These are phyloP conservation scores for Metschnikowia corniflorae DNA, from an alignment of 805 yeast genomes.

Conservation along the genomic window DNA sequence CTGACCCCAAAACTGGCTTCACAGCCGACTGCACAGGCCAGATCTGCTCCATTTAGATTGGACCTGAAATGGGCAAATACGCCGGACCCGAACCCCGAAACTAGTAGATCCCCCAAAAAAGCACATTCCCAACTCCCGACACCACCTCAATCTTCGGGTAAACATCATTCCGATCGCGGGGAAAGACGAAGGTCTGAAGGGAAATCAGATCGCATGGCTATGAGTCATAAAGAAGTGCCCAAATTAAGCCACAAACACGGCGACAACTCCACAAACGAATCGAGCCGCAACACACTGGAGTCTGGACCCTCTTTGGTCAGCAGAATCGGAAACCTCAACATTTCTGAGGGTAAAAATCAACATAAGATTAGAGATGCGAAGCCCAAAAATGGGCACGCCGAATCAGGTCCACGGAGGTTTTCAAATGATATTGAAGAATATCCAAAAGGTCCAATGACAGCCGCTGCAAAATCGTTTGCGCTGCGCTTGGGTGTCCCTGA, in stretches of 20 bases:
- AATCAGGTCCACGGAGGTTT: constrained; percentile 1
- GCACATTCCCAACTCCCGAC: constrained; percentile 1
- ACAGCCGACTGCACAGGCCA: neutral
- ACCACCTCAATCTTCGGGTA: constrained; percentile 8
- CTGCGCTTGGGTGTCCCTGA: constrained; percentile 22
- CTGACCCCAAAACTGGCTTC: constrained; percentile 4
- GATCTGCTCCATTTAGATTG: constrained; percentile 7
- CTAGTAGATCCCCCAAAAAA: neutral
- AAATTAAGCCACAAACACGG: too few species aligned
- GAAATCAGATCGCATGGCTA: too few species aligned
- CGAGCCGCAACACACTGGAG: too few species aligned
- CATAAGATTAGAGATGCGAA: too few species aligned
- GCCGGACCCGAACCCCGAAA: constrained; percentile 4
- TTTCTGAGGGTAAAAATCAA: too few species aligned
- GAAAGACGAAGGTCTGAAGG: too few species aligned
- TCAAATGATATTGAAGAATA: constrained; percentile 5
- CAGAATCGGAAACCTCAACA: too few species aligned
- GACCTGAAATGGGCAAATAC: constrained; percentile 36
- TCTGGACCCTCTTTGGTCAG: too few species aligned
- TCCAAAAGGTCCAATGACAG: constrained; percentile 18
- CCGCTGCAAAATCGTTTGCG: constrained; percentile 33
- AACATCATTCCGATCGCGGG: neutral
- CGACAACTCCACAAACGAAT: too few species aligned
- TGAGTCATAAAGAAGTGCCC: too few species aligned
- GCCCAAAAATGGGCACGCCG: constrained; percentile 7